Evolutionary conservation across 108 stramenopile genomes (phyloP).

Genomic region (Cylindrotheca fusiformis): DNA sequence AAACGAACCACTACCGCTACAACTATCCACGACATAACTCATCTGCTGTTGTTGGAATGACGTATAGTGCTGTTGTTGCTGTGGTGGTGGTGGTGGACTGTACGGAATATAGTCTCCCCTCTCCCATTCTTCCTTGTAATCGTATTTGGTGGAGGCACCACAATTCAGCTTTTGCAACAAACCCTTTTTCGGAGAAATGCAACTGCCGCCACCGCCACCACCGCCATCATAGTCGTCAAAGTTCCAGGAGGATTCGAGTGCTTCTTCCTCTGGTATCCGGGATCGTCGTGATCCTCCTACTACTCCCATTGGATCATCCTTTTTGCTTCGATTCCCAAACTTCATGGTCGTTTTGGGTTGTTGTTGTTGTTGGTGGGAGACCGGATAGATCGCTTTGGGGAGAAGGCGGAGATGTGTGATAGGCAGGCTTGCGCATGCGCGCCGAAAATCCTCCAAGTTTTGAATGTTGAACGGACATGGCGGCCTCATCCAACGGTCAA

Average conservation of each 20-base stretch:
- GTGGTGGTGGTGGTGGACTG: no score
- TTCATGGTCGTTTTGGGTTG: no score
- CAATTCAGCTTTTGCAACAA: slow-evolving; percentile 14
- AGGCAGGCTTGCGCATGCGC: no score
- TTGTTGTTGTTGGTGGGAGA: no score
- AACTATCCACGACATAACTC: no score
- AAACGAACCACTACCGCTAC: no score
- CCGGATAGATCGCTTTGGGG: no score
- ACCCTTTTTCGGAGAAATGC: background rate
- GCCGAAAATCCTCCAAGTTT: no score
- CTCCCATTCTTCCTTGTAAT: background rate
- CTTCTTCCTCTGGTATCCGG: background rate
- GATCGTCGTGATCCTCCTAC: background rate
- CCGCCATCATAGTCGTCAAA: background rate
- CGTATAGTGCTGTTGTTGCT: background rate
- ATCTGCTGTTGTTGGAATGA: background rate
- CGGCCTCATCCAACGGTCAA: no score
- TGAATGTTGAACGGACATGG: no score
- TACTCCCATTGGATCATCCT: background rate
- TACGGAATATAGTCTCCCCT: background rate
- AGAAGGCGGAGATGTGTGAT: no score
- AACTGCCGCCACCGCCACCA: no score
- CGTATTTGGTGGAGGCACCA: background rate
- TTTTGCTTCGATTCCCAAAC: background rate
- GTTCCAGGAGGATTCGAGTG: background rate